These are phyloP conservation scores for Linderniella brevidens DNA, from an alignment of 257 asterid species.

Conservation along the genomic window DNA sequence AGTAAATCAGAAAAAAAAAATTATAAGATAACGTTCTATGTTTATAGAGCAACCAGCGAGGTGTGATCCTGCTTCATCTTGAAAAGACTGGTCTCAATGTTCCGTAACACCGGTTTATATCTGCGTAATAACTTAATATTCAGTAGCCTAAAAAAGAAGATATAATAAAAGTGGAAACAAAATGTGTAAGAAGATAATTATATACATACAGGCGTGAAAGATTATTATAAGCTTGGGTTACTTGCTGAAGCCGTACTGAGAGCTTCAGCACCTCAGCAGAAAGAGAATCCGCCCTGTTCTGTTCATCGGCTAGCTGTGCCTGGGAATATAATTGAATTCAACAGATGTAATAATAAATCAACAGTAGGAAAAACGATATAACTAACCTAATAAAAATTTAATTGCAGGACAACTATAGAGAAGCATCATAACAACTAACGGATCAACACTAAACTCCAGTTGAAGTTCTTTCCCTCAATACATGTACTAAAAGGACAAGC, in stretches of 20 bases:
- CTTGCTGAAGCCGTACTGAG: slow-evolving; percentile 73
- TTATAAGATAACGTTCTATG: too few species aligned
- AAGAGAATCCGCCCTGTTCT: slow-evolving; percentile 68
- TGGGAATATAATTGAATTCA: slow-evolving; percentile 14
- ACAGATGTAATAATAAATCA: neutral
- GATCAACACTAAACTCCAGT: neutral
- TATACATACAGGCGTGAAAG: slow-evolving; percentile 66
- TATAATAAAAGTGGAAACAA: neutral
- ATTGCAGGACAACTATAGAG: neutral
- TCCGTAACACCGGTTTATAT: slow-evolving; percentile 65
- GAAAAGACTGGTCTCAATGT: slow-evolving; percentile 57
- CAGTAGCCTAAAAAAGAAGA: slow-evolving; percentile 1
- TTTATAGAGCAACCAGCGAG: too few species aligned
- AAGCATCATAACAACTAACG: neutral
- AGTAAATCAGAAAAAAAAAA: too few species aligned
- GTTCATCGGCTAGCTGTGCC: slow-evolving; percentile 66
- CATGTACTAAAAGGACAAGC: neutral
- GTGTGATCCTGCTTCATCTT: slow-evolving; percentile 54
- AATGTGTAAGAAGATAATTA: slow-evolving; percentile 5
- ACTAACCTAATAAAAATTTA: too few species aligned
- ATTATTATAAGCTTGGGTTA: slow-evolving; percentile 50
- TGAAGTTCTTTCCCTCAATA: neutral
- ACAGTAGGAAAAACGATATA: neutral
- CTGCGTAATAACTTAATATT: slow-evolving; percentile 18
- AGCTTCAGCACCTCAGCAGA: slow-evolving; percentile 73